Percentiles rank a stretch among this genome's conserved stretches.
Evolutionary conservation across 164 flowering plant genomes (phyloP).

Genomic region (Euptelea pleiosperma): DNA sequence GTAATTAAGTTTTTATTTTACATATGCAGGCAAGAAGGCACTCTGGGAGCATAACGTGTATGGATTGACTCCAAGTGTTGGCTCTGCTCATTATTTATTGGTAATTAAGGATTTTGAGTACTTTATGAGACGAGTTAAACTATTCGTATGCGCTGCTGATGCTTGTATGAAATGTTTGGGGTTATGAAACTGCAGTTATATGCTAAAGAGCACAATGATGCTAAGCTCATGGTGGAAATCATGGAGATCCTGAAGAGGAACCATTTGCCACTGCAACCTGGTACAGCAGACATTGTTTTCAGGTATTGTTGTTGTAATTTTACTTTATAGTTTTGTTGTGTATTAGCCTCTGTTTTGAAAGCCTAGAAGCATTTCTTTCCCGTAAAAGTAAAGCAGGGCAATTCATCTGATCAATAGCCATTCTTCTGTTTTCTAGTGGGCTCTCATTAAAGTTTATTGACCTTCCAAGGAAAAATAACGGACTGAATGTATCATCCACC

Average conservation of each 20-base stretch:
- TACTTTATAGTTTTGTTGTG: too few species aligned
- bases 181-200: constrained; percentile 45
- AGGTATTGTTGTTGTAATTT: constrained; percentile 38
- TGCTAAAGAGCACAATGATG: constrained; percentile 76
- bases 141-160: not conserved
- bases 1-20: constrained; percentile 6
- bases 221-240: constrained; percentile 58
- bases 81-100: constrained; percentile 74
- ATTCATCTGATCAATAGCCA: too few species aligned
- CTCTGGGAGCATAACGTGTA: constrained; percentile 74
- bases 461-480: too few species aligned
- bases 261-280: constrained; percentile 71
- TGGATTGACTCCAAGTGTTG: constrained; percentile 75
- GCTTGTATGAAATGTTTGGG: constrained; percentile 5
- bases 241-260: constrained; percentile 71
- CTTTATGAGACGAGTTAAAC: not conserved
- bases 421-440: too few species aligned
- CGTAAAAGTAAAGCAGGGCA: too few species aligned
- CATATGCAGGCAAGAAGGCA: constrained; percentile 60
- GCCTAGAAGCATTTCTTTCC: not conserved
- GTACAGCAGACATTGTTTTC: constrained; percentile 92
- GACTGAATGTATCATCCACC: too few species aligned
- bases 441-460: too few species aligned
- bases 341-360: not conserved
- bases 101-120: constrained; percentile 30